phyloP scores from a whole-genome alignment of 768 basidiomycete species.

The Leccinum incarnatum region DNA sequence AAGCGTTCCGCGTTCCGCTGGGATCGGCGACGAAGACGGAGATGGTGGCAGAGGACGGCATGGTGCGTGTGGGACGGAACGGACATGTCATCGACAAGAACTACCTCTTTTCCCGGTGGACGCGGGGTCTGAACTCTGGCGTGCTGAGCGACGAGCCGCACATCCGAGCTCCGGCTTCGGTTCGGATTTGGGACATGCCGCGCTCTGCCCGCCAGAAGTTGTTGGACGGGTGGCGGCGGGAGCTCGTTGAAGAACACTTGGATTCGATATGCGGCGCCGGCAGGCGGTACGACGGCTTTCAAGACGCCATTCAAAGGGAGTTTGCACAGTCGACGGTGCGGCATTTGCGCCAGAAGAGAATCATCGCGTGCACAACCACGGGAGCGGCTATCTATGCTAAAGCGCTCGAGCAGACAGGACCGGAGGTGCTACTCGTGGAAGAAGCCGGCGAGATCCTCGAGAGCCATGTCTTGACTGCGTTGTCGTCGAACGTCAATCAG shows the following conservation, averaged over 20 bases:
- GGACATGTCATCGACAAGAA: slow-evolving; percentile 35
- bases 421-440: slow-evolving; percentile 59
- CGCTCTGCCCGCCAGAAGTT: slow-evolving; percentile 25
- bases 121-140: slow-evolving; percentile 41
- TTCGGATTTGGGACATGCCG: slow-evolving; percentile 40
- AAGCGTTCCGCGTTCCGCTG: slow-evolving; percentile 43
- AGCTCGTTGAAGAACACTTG: slow-evolving; percentile 32
- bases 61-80: slow-evolving; percentile 41
- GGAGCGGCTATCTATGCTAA: slow-evolving; percentile 59
- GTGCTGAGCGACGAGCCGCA: slow-evolving; percentile 32
- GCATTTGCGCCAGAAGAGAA: slow-evolving; percentile 43
- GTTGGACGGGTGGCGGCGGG: slow-evolving; percentile 34
- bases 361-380: slow-evolving; percentile 70
- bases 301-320: slow-evolving; percentile 33
- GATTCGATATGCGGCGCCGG: slow-evolving; percentile 30
- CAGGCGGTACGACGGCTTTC: slow-evolving; percentile 36
- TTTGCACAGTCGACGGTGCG: slow-evolving; percentile 32
- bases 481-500: slow-evolving; percentile 45
- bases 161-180: slow-evolving; percentile 24
- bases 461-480: slow-evolving; percentile 59
- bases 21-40: background rate
- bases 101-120: slow-evolving; percentile 53
- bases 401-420: slow-evolving; percentile 41
- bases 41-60: slow-evolving; percentile 35
- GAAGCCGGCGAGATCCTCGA: slow-evolving; percentile 74